Percentiles rank a stretch among this genome's conserved stretches.
Evolutionary conservation across 192 early-diverging fungal genomes (phyloP).

Genomic region (Tieghemiomyces parasiticus): DNA sequence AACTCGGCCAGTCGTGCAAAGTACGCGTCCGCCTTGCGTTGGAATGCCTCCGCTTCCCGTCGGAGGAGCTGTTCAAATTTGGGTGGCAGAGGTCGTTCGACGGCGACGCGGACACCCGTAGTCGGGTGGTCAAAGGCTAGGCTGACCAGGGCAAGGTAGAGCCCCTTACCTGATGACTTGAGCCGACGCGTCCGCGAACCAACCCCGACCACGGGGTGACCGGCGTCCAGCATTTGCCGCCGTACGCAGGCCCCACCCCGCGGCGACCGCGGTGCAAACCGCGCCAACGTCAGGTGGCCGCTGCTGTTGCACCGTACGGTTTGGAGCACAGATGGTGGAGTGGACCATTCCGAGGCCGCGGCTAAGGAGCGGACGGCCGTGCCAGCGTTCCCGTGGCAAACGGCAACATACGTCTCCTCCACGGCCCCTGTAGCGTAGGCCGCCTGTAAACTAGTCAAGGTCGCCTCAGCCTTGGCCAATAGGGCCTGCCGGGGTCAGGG

Average conservation of each 20-base stretch:
- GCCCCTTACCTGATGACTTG: neutral
- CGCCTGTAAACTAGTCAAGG: neutral
- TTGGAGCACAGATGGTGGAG: too few relatives aligned
- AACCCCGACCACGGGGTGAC: slow-evolving; percentile 1
- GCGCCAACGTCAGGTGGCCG: neutral
- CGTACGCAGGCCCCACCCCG: neutral
- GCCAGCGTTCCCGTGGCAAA: slow-evolving; percentile 6
- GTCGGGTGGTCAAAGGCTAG: neutral
- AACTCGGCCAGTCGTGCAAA: too few relatives aligned
- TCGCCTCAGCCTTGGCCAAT: neutral
- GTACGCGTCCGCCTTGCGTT: slow-evolving; percentile 1
- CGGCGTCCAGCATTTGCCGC: neutral
- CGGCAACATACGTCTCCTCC: neutral
- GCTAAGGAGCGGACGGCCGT: too few relatives aligned
- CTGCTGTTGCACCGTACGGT: neutral
- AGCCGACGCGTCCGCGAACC: neutral
- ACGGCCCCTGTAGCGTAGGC: neutral
- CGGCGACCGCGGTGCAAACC: neutral
- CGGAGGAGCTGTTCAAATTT: neutral
- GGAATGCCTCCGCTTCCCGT: neutral
- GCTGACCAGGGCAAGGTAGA: neutral
- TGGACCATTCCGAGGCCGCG: too few relatives aligned
- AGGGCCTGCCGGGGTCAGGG: neutral
- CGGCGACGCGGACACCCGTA: neutral
- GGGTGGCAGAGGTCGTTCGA: neutral